phyloP scores from a whole-genome alignment of 179 eudicot genomes.

The Gypsophila paniculata region DNA sequence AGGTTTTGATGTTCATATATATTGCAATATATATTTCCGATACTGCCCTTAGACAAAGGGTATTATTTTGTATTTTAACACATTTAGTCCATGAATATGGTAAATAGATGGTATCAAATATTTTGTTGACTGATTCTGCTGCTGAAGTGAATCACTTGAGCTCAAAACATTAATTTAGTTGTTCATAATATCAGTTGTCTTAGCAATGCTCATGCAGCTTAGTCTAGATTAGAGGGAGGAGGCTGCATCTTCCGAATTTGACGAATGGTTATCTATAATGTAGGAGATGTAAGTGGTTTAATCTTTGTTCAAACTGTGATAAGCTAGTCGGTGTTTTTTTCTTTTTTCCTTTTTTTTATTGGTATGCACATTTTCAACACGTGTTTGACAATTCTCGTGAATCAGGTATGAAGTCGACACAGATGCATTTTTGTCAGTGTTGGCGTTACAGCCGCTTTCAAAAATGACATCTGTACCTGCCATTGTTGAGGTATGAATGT shows the following conservation, averaged over 20 bases:
- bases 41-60: background rate
- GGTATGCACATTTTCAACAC: background rate
- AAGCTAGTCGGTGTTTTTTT: background rate
- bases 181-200: background rate
- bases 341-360: too few relatives aligned
- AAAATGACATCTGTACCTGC: slow-evolving; percentile 69
- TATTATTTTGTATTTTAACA: background rate
- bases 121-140: background rate
- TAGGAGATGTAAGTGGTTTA: background rate
- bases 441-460: slow-evolving; percentile 87
- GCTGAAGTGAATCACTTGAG: background rate
- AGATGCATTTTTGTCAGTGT: slow-evolving; percentile 87
- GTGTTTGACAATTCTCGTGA: slow-evolving; percentile 8
- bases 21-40: background rate
- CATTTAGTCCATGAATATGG: background rate
- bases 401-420: slow-evolving; percentile 92
- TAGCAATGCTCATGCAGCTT: background rate
- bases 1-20: too few relatives aligned
- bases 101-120: too few relatives aligned
- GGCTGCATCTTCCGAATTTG: background rate
- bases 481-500: slow-evolving; percentile 93
- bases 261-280: background rate
- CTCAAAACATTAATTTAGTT: background rate
- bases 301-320: background rate
- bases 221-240: background rate